Conservation (phyloP, 1,139 yeast genomes). For the Nadsonia starkeyi-henricii region DNA sequence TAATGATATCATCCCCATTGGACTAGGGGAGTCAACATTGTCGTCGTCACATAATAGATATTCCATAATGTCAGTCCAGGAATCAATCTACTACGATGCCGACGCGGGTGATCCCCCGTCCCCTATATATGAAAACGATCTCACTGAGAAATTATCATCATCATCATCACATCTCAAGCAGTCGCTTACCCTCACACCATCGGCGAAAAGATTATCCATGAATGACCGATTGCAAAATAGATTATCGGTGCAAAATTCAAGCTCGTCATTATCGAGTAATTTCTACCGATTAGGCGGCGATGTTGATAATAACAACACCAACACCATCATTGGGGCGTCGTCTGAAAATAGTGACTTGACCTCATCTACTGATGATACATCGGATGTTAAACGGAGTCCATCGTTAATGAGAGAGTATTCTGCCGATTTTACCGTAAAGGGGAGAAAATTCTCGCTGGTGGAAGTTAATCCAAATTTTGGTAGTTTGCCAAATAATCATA, state of each 20-base stretch:
- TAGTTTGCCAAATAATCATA: slow-evolving; percentile 14
- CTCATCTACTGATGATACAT: slow-evolving; percentile 1
- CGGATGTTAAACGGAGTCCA: slow-evolving; percentile 13
- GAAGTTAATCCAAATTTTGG: slow-evolving; percentile 24
- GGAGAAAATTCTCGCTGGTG: slow-evolving; percentile 22
- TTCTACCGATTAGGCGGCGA: not conserved
- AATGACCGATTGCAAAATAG: too few relatives aligned
- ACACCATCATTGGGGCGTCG: slow-evolving; percentile 2
- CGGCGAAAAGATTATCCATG: too few relatives aligned
- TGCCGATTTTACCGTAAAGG: slow-evolving; percentile 21
- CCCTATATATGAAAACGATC: too few relatives aligned
- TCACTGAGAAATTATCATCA: too few relatives aligned
- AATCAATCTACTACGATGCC: not conserved
- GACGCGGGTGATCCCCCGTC: not conserved
- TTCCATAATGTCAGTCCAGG: not conserved
- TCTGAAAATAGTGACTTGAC: not conserved
- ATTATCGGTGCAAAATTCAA: not conserved
- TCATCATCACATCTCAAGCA: too few relatives aligned
- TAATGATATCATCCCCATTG: not conserved
- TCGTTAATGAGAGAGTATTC: slow-evolving; percentile 17
- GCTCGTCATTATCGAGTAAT: not conserved
- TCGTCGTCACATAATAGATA: not conserved
- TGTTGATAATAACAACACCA: not conserved
- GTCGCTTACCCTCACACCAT: too few relatives aligned
- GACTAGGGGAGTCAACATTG: not conserved